phyloP scores from a whole-genome alignment of 371 early-diverging fungal genomes.

The Syncephalastrum sp. region DNA sequence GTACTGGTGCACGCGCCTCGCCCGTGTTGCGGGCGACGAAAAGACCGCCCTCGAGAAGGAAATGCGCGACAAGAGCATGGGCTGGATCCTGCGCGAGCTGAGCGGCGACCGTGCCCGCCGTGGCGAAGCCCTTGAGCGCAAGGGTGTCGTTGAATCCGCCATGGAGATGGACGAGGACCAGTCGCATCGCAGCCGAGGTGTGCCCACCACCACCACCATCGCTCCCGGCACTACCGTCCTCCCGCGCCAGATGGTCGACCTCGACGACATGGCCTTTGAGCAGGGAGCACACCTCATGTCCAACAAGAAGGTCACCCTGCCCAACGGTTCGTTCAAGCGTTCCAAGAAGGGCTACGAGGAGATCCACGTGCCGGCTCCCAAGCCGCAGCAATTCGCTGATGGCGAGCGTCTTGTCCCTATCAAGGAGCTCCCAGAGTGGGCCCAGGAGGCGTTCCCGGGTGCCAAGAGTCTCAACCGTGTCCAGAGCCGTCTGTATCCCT shows the following conservation, averaged over 20 bases:
- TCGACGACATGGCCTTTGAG: constrained; percentile 82
- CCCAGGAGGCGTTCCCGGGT: constrained; percentile 78
- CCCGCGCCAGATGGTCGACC: constrained; percentile 71
- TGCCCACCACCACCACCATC: constrained; percentile 43
- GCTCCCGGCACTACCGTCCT: constrained; percentile 50
- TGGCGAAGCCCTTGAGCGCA: constrained; percentile 69
- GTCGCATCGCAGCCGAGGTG: constrained; percentile 38
- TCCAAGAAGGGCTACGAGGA: constrained; percentile 97
- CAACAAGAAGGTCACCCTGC: constrained; percentile 91
- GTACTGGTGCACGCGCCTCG: constrained; percentile 89
- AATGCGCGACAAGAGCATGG: constrained; percentile 67
- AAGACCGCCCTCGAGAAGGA: constrained; percentile 58
- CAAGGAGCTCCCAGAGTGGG: constrained; percentile 82
- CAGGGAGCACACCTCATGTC: constrained; percentile 96
- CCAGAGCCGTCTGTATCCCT: constrained; percentile 89
- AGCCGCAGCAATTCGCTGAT: constrained; percentile 61
- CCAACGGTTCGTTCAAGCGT: constrained; percentile 92
- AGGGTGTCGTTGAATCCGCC: constrained; percentile 65
- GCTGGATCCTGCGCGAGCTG: constrained; percentile 73
- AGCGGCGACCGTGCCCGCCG: constrained; percentile 64
- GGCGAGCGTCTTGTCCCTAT: constrained; percentile 76
- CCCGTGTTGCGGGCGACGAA: constrained; percentile 68
- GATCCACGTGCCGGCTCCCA: constrained; percentile 94
- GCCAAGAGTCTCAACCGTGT: constrained; percentile 82
- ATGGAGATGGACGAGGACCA: constrained; percentile 47